A percentile compares a stretch with the other conserved stretches of the same genome.
Evolutionary conservation across 768 basidiomycete species (phyloP).

Genomic region (Lentinula guzmanii): DNA sequence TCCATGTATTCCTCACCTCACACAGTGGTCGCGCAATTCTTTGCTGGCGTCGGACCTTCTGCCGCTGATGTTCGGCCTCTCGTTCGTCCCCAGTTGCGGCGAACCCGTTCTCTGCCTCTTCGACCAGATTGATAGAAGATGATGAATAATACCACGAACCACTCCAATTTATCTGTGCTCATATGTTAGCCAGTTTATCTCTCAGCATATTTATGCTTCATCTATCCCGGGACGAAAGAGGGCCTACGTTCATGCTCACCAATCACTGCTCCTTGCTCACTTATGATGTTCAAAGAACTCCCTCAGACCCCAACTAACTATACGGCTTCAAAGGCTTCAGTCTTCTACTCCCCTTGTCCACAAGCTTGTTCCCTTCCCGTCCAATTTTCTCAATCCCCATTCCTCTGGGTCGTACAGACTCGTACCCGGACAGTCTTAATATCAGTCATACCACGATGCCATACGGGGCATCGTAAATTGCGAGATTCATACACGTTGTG

Average conservation of each 20-base stretch:
- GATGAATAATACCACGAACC: background rate
- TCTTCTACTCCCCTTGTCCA: background rate
- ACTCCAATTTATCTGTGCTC: background rate
- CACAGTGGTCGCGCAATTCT: background rate
- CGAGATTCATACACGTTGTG: background rate
- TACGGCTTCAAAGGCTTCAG: background rate
- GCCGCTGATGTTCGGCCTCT: background rate
- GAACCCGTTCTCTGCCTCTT: slow-evolving; percentile 1
- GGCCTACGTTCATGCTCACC: background rate
- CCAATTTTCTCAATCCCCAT: background rate
- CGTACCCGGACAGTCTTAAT: background rate
- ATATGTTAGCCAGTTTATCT: background rate
- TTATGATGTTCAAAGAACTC: background rate
- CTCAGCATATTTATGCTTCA: slow-evolving; percentile 4
- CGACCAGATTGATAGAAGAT: slow-evolving; percentile 3
- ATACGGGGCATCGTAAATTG: background rate
- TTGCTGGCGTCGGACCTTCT: background rate
- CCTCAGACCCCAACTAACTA: background rate
- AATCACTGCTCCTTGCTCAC: background rate
- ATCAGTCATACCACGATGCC: background rate
- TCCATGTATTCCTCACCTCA: background rate
- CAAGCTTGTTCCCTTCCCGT: background rate
- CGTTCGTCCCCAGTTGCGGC: slow-evolving; percentile 3
- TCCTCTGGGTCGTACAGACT: background rate
- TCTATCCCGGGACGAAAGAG: background rate